Percentiles rank a stretch among this genome's conserved stretches.
These are phyloP conservation scores for Massariosphaeria phaeospora DNA, from an alignment of 495 filamentous ascomycete genomes.

Conservation along the genomic window DNA sequence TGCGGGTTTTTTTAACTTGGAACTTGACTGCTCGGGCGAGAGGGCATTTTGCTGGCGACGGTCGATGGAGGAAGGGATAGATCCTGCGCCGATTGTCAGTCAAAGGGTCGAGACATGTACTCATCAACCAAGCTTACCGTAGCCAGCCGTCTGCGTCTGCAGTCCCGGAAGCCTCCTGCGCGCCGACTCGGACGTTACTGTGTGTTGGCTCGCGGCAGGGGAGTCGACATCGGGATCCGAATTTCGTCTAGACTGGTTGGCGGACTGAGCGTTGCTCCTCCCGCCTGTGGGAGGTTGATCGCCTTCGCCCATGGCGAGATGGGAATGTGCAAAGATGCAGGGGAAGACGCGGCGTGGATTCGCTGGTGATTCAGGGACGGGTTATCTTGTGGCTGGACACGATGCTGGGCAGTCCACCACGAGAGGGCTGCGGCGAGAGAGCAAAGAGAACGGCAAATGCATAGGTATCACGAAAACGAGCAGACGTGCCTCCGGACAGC, in stretches of 20 bases:
- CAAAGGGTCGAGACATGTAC: no score
- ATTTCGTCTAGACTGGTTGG: constrained; percentile 5
- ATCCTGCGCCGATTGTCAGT: constrained; percentile 19
- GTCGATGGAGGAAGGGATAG: constrained; percentile 22
- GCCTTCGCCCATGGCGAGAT: constrained; percentile 26
- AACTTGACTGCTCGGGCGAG: constrained; percentile 19
- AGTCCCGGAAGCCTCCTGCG: constrained; percentile 21
- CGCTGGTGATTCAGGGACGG: constrained; percentile 4
- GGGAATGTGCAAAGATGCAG: neutral
- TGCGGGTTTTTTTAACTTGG: constrained; percentile 62
- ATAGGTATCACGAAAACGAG: constrained; percentile 3
- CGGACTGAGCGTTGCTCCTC: constrained; percentile 8
- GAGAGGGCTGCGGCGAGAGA: constrained; percentile 3
- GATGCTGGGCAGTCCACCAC: constrained; percentile 1
- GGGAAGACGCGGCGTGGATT: constrained; percentile 14
- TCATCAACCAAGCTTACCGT: constrained; percentile 24
- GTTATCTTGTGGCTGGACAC: constrained; percentile 21
- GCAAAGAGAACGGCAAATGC: neutral
- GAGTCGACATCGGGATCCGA: constrained; percentile 9
- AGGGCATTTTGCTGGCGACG: constrained; percentile 13
- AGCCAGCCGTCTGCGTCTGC: constrained; percentile 18
- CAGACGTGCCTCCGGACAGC: neutral
- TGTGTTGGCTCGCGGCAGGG: constrained; percentile 7
- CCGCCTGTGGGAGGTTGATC: constrained; percentile 12
- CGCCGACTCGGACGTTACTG: constrained; percentile 12